Evolutionary conservation across 768 basidiomycete genomes (phyloP).

Genomic region (Saitozyma podzolica): DNA sequence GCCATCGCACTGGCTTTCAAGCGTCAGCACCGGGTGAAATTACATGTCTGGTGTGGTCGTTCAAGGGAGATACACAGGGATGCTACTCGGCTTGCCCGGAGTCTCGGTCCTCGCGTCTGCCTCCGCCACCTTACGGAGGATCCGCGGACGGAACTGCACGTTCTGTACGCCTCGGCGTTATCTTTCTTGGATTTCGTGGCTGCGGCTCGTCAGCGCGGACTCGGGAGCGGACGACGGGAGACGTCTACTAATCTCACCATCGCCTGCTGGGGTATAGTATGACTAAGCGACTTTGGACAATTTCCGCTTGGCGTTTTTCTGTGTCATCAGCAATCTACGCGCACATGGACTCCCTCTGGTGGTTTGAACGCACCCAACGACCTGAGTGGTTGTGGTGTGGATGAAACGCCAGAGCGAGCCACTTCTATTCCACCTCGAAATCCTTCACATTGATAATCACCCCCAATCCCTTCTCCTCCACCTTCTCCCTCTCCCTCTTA

Average conservation of each 20-base stretch:
- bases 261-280: constrained; percentile 50
- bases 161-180: constrained; percentile 65
- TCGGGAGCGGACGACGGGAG: no score
- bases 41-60: no score
- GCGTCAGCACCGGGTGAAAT: no score
- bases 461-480: constrained; percentile 38
- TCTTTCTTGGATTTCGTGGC: no score
- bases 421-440: constrained; percentile 42
- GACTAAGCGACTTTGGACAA: constrained; percentile 51
- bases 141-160: constrained; percentile 79
- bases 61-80: constrained; percentile 83
- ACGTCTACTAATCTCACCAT: constrained; percentile 40
- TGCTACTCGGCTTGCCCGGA: constrained; percentile 65
- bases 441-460: constrained; percentile 43
- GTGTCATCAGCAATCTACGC: not conserved
- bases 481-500: constrained; percentile 24
- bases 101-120: constrained; percentile 56
- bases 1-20: constrained; percentile 46
- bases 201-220: constrained; percentile 13
- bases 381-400: no score
- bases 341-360: not conserved
- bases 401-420: no score
- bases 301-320: constrained; percentile 49
- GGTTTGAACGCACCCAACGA: no score
- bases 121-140: constrained; percentile 55